Base-by-base conservation (phyloP, 192 early-diverging fungal species). In the Kappamyces sp. region DNA sequence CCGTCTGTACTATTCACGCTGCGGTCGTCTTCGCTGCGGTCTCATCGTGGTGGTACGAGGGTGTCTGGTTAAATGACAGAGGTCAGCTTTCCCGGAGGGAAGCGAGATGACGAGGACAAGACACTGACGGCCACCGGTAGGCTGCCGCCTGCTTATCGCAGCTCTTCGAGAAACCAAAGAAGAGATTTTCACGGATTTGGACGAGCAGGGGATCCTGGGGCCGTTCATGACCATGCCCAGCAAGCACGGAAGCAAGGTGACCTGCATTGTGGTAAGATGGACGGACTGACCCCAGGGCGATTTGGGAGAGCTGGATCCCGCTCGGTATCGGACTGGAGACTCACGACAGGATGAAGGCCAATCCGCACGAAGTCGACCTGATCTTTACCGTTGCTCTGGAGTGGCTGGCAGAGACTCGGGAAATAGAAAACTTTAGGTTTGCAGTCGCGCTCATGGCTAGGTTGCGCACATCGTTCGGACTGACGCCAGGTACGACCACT, bases 81-180 rank as follows among this genome's bases (percentile, higher is more conserved):
- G 8, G 5, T 9, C 11, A 61, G 60, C 37, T 69, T 77, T 54
- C 75, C 75, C 11, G 75, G 75, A 14, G 75, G 75, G 2, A 37
- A 54, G 22, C 31, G 53, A 14, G 90, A 91, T 46, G 53, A 61
- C 0, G 49, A 50, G 12, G 92, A 91, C 62, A 81, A 2, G 53
- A 78, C 6, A 65, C 76, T 36, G 70, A 63, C 22, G 22, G 22
- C 22, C 22, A 22, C 22, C 22, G 22, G 22, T 22, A 22, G 22
- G 22, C 22, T 22, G 22, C 22, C 22, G 22, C 22, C 22, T 22
- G 22, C 22, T 22, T 22, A 22, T 22, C 22, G 85, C 93, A 3
- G 88, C 89, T 22, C 59, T 95, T 31, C 76, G 93, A 9, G 93
- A 93, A 64, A 88, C 88, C 3, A 38, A 63, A 30, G 90, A 95